Evolutionary conservation across 805 yeast genomes (phyloP), one percentile per base, ranked within the genome.

Genomic region (Yarrowia porcina): DNA sequence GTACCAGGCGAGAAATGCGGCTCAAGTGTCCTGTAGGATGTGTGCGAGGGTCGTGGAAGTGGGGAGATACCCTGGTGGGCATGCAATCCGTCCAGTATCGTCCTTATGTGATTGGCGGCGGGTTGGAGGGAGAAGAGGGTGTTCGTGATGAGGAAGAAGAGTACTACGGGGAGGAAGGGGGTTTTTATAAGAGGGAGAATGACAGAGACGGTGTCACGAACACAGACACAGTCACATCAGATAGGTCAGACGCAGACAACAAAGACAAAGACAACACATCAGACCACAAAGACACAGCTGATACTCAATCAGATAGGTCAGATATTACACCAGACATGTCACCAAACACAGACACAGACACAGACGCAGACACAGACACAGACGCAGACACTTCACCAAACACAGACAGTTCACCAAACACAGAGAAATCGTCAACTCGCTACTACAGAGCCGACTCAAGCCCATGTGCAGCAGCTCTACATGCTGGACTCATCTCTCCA

Each of bases 11-110:
- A 39, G 49, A 56, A 41, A 56, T 56, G 49, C 47, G 61, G 5
- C 61, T 91, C 69, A 78, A 90, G 67, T 92, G 98, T 73, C 97
- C 97, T 0, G 96, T 97, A 0, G 76, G 91, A 33, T 92, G 98
- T 74, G 90, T 87, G 67, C 76, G 87, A 33, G 89, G 84, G 32
- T 85, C 91, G 36, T 84, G 88, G 85, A 81, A 90, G 0, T 92
- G 85, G 72, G 83, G 91, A 1, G 83, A 86, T 17, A 76, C 87
- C 11, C 86, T 92, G 0, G 89, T 90, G 0, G 97, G 97, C 0
- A 80, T 80, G 59, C 76, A 83, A 62, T 74, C 83, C 66, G 77
- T 87, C 23, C 88, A 89, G 70, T 89, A 92, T 70, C 73, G 85
- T 60, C 88, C 88, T 1, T 89, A 79, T 68, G 83, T 84, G 32